These are phyloP conservation scores for Letharia lupina DNA, from an alignment of 495 filamentous ascomycete species.

Conservation along the genomic window DNA sequence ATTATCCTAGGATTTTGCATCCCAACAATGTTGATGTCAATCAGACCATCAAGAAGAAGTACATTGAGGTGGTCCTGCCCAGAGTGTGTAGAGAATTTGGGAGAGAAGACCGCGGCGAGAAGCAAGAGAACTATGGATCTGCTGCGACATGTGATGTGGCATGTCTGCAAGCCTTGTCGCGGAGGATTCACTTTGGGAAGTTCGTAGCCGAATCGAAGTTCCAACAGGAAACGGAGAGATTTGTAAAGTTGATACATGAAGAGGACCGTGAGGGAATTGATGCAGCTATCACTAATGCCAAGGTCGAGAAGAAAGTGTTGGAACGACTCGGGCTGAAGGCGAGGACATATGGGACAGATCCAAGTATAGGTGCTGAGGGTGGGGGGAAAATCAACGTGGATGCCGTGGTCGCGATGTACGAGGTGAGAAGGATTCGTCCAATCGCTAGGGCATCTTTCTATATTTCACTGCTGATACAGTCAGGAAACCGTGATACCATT, in stretches of 20 bases:
- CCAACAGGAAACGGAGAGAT: constrained; percentile 67
- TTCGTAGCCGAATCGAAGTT: constrained; percentile 99
- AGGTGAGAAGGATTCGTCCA: constrained; percentile 38
- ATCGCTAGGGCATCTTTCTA: neutral
- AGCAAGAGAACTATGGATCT: constrained; percentile 91
- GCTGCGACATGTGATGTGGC: constrained; percentile 84
- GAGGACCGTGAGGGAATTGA: constrained; percentile 74
- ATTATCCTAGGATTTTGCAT: constrained; percentile 89
- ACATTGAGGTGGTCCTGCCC: constrained; percentile 76
- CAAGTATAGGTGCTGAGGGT: constrained; percentile 50
- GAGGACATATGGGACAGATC: constrained; percentile 90
- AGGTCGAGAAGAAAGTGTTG: constrained; percentile 87
- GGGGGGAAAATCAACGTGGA: constrained; percentile 80
- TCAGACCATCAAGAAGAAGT: constrained; percentile 72
- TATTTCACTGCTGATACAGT: constrained; percentile 23
- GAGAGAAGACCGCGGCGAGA: constrained; percentile 70
- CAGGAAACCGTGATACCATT: constrained; percentile 88
- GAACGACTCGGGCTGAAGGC: constrained; percentile 84
- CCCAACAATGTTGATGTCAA: constrained; percentile 90
- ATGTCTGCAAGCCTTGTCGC: constrained; percentile 83
- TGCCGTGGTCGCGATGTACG: constrained; percentile 90
- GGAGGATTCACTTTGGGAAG: constrained; percentile 95
- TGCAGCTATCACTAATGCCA: constrained; percentile 79
- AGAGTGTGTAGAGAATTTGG: constrained; percentile 65
- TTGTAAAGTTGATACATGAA: constrained; percentile 69